Evolutionary conservation across 2,329 filamentous ascomycete species (phyloP).

Genomic region (Trichoderma atrobrunneum): DNA sequence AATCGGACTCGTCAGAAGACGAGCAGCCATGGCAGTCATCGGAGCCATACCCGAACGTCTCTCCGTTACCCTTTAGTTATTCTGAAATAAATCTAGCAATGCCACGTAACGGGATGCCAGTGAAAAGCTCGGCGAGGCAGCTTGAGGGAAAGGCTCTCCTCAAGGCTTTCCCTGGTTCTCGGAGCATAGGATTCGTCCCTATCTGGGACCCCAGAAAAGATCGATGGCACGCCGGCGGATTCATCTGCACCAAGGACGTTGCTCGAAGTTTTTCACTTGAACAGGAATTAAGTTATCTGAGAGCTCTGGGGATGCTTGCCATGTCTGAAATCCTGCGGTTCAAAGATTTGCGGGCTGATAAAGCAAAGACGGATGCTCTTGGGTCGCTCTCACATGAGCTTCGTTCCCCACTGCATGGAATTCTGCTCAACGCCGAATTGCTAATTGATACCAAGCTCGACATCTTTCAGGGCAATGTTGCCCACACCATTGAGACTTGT

Average conservation of each 20-base stretch:
- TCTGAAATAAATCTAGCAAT: neutral
- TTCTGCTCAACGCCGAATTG: slow-evolving; percentile 53
- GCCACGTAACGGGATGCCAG: neutral
- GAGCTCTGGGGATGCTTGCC: slow-evolving; percentile 51
- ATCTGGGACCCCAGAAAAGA: slow-evolving; percentile 46
- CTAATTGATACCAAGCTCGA: slow-evolving; percentile 50
- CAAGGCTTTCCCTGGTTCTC: slow-evolving; percentile 40
- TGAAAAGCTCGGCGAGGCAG: slow-evolving; percentile 15
- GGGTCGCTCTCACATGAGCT: slow-evolving; percentile 61
- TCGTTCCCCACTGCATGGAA: slow-evolving; percentile 58
- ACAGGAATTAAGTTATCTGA: slow-evolving; percentile 50
- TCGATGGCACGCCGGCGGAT: slow-evolving; percentile 48
- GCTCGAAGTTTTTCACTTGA: slow-evolving; percentile 44
- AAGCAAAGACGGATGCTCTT: slow-evolving; percentile 56
- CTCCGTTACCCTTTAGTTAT: neutral
- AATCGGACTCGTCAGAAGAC: slow-evolving; percentile 31
- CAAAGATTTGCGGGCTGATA: slow-evolving; percentile 37
- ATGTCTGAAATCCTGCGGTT: slow-evolving; percentile 55
- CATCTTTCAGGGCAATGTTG: slow-evolving; percentile 45
- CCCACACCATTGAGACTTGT: slow-evolving; percentile 50
- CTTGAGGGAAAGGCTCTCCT: slow-evolving; percentile 30
- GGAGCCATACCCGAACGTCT: neutral
- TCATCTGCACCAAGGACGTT: slow-evolving; percentile 46
- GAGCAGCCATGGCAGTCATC: slow-evolving; percentile 11
- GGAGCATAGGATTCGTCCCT: slow-evolving; percentile 47